Base-by-base conservation (phyloP, 2,329 filamentous ascomycete species). In the Fusarium annulatum region DNA sequence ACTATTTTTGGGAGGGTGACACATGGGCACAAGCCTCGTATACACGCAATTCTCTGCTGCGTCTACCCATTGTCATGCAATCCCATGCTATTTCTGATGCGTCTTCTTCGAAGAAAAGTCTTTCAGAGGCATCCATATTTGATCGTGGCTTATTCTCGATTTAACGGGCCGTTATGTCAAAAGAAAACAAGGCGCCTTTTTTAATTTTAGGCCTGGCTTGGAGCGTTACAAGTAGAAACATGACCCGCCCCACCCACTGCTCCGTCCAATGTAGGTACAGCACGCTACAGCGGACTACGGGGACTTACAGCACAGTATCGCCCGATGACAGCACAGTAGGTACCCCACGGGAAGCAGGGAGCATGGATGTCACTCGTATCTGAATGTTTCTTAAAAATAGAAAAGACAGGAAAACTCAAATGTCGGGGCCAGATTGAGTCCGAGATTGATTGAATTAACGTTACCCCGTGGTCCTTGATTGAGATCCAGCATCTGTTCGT, bases 1-100 rank as follows among this genome's bases (percentile, higher is more conserved):
- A 73, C 71, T 73, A 73, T 73, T 73, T 73, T 73, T 74, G 72
- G 69, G 23, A 45, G 41, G 3, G 33, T 43, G n/a, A 48, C 39
- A 59, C 26, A 41, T 34, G 38, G 26, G 34, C 21, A 56, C 64
- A 69, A 69, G 65, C 67, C 67, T 69, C 67, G 66, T 70, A 70
- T 69, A 70, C 67, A 21, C 65, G 67, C 67, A 69, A 53, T 48
- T 55, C 28, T 51, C 15, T 26, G 43, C 39, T 69, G 58, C 51
- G 65, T 23, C 45, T 65, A 58, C 58, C 67, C 64, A 48, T 26
- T 52, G 0, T 19, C 49, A 48, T 53, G 36, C 51, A 55, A 55
- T 30, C 9, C 23, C 34, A 10, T 41, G 34, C 18, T 12, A 28
- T 16, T 39, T 53, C 34, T 53, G 2, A 39, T 53, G 9, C 7